Percentiles rank a stretch among this genome's conserved stretches.
Conservation (phyloP, 345 rosid species). For the Hirschfeldia incana region DNA sequence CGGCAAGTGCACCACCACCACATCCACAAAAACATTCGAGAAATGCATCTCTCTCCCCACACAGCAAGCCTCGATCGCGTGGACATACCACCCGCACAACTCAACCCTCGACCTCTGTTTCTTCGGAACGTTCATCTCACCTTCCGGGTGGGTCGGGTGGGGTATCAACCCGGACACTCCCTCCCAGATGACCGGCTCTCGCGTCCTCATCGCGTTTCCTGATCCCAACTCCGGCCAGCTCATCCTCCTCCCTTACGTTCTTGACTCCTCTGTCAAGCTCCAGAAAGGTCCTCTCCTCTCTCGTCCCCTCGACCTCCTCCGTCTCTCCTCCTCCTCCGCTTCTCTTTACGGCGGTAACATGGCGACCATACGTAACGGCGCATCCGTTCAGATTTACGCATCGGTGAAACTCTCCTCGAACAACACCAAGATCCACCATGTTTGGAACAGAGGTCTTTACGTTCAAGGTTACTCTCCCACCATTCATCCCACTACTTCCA, state of each 20-base stretch:
- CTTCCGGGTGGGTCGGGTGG: slow-evolving; percentile 96
- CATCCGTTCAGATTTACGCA: slow-evolving; percentile 73
- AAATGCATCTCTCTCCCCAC: slow-evolving; percentile 85
- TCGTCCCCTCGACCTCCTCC: slow-evolving; percentile 69
- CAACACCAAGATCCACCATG: slow-evolving; percentile 66
- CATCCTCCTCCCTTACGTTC: slow-evolving; percentile 67
- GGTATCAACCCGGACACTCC: slow-evolving; percentile 80
- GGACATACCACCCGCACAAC: slow-evolving; percentile 87
- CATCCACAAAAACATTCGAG: slow-evolving; percentile 58
- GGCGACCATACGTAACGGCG: slow-evolving; percentile 86
- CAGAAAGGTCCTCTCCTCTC: slow-evolving; percentile 83
- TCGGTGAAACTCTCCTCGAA: slow-evolving; percentile 60
- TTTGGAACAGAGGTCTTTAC: slow-evolving; percentile 97
- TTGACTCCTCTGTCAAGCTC: slow-evolving; percentile 83
- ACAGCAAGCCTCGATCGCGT: slow-evolving; percentile 91
- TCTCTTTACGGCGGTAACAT: slow-evolving; percentile 79
- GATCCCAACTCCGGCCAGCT: slow-evolving; percentile 88
- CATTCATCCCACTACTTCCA: slow-evolving; percentile 86
- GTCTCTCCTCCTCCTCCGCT: slow-evolving; percentile 76
- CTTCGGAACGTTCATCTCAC: slow-evolving; percentile 91
- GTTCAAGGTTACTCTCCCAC: slow-evolving; percentile 98
- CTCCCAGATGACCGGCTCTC: slow-evolving; percentile 75
- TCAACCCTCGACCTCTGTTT: slow-evolving; percentile 80
- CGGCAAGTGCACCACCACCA: slow-evolving; percentile 59
- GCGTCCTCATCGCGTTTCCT: slow-evolving; percentile 79